A percentile compares a stretch with the other conserved stretches of the same genome.
phyloP scores from a whole-genome alignment of 257 asterid genomes.

The Hygrophila difformis region DNA sequence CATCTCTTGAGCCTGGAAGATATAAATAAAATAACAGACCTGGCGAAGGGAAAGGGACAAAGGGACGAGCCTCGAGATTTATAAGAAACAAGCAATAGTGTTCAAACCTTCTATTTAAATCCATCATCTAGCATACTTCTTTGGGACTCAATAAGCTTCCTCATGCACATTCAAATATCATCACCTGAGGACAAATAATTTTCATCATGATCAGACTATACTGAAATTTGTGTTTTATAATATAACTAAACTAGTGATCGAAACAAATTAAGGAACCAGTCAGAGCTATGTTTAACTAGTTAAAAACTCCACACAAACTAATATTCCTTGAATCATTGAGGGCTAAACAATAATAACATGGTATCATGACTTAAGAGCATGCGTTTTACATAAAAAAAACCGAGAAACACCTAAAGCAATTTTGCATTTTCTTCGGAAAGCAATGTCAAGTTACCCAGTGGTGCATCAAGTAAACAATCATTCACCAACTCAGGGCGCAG shows the following conservation, averaged over 20 bases:
- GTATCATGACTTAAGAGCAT: too few species aligned
- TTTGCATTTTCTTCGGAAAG: too few species aligned
- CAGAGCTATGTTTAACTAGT: too few species aligned
- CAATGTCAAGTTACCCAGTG: too few species aligned
- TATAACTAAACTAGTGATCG: not conserved
- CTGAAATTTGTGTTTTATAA: not conserved
- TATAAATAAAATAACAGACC: not conserved
- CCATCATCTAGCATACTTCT: constrained; percentile 98
- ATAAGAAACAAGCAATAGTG: not conserved
- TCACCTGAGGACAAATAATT: constrained; percentile 49
- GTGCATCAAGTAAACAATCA: too few species aligned
- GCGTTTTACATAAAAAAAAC: too few species aligned
- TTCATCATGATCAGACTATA: constrained; percentile 3
- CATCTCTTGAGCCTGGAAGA: constrained; percentile 91
- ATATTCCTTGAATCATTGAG: too few species aligned
- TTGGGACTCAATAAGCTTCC: constrained; percentile 92
- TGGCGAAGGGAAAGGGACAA: not conserved
- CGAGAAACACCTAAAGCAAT: too few species aligned
- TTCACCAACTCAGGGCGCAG: too few species aligned
- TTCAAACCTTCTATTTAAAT: constrained; percentile 92
- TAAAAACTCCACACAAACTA: too few species aligned
- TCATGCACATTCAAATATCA: constrained; percentile 95
- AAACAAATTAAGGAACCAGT: too few species aligned
- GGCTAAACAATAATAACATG: too few species aligned
- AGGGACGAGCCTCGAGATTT: not conserved